phyloP scores from a whole-genome alignment of 139 green algal species.

The Chlamydomonas sp. region DNA sequence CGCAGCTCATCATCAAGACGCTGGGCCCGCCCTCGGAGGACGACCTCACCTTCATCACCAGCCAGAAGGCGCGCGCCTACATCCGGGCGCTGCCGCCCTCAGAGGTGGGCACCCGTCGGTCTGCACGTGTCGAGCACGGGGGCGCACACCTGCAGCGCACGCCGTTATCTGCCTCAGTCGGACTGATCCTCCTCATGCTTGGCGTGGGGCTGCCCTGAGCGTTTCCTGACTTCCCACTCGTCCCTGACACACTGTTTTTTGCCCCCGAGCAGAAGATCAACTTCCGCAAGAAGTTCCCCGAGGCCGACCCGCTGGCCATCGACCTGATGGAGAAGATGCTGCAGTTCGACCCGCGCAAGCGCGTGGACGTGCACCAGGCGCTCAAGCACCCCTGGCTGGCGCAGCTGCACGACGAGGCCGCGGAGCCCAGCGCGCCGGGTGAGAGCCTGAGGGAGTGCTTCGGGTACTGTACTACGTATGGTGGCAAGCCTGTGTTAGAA shows the following conservation, averaged over 20 bases:
- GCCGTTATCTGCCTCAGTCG: not conserved
- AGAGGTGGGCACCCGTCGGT: slow-evolving; percentile 49
- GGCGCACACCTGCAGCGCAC: not conserved
- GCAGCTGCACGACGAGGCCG: slow-evolving; percentile 81
- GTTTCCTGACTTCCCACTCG: too few species aligned
- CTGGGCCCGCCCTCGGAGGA: slow-evolving; percentile 90
- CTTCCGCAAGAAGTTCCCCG: slow-evolving; percentile 76
- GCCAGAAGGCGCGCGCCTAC: slow-evolving; percentile 83
- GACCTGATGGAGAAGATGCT: slow-evolving; percentile 94
- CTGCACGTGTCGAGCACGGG: not conserved
- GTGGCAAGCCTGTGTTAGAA: not conserved
- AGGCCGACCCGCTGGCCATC: slow-evolving; percentile 75
- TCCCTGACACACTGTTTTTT: too few species aligned
- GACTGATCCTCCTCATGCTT: not conserved
- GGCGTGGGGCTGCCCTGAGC: too few species aligned
- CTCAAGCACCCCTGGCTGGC: slow-evolving; percentile 92
- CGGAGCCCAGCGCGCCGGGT: slow-evolving; percentile 77
- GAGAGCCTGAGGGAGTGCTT: not conserved
- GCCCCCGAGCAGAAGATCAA: slow-evolving; percentile 37
- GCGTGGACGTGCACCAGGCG: slow-evolving; percentile 86
- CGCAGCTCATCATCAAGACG: slow-evolving; percentile 83
- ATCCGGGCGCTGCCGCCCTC: slow-evolving; percentile 74
- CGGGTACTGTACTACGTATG: not conserved
- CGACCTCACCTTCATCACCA: slow-evolving; percentile 92
- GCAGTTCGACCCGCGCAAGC: slow-evolving; percentile 90